These are phyloP conservation scores for Magnolia changhungtana DNA, from an alignment of 164 flowering plant species.

Conservation along the genomic window DNA sequence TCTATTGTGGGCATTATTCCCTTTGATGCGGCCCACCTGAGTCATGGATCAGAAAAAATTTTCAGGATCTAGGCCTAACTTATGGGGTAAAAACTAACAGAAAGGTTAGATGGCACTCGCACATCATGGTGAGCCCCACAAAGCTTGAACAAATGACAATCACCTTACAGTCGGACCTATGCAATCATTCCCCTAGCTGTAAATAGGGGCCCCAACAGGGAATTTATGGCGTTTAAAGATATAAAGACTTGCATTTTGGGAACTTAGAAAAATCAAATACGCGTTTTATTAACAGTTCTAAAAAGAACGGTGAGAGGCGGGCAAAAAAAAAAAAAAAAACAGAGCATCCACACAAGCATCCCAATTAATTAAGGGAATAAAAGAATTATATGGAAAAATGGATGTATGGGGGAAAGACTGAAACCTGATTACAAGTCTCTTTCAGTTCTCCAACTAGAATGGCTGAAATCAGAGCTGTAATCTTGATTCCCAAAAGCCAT, in stretches of 20 bases:
- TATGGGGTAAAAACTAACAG: too few species aligned
- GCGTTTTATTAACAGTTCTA: slow-evolving; percentile 3
- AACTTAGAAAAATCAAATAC: background rate
- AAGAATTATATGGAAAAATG: background rate
- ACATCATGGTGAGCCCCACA: too few species aligned
- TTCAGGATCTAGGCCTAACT: too few species aligned
- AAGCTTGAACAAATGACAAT: too few species aligned
- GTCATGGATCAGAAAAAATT: too few species aligned
- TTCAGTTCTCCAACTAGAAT: slow-evolving; percentile 22
- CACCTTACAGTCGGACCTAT: too few species aligned
- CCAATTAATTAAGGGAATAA: background rate
- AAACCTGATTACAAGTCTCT: slow-evolving; percentile 3
- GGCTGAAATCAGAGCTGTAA: slow-evolving; percentile 54
- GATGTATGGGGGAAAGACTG: background rate
- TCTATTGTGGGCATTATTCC: too few species aligned
- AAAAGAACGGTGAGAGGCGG: background rate
- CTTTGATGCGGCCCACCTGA: too few species aligned
- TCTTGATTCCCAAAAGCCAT: slow-evolving; percentile 76
- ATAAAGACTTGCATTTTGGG: background rate
- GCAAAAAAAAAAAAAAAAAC: too few species aligned
- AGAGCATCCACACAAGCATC: background rate
- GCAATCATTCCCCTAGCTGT: background rate
- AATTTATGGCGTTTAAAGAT: background rate
- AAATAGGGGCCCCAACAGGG: background rate
- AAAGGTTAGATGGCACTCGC: too few species aligned